phyloP scores from a whole-genome alignment of 306 rosid genomes.

The Quercus cerris region DNA sequence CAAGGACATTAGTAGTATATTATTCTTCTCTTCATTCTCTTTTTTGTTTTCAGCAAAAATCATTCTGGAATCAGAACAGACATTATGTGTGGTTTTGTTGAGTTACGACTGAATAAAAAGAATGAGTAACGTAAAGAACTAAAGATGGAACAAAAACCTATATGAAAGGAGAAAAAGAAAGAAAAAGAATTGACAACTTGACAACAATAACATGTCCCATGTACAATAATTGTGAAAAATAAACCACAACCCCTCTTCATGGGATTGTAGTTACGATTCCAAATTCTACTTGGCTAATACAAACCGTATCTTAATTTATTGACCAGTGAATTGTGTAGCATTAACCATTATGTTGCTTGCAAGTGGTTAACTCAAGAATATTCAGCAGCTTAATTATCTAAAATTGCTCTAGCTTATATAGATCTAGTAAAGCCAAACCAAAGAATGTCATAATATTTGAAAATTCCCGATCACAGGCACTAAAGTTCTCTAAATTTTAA shows the following conservation, averaged over 20 bases:
- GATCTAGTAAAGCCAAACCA: too few relatives aligned
- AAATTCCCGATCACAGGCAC: too few relatives aligned
- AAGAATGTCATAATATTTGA: too few relatives aligned
- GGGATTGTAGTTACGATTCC: constrained; percentile 28
- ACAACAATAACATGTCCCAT: constrained; percentile 1
- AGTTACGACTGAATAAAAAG: too few relatives aligned
- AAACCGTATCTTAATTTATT: background rate
- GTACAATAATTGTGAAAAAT: constrained; percentile 29
- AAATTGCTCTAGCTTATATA: too few relatives aligned
- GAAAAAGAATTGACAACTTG: background rate
- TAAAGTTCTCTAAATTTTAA: too few relatives aligned
- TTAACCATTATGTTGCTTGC: background rate
- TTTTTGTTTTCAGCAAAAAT: background rate
- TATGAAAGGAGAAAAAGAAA: constrained; percentile 16
- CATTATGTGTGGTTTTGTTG: too few relatives aligned
- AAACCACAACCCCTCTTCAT: constrained; percentile 36
- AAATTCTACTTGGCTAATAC: constrained; percentile 18
- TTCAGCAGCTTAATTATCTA: too few relatives aligned
- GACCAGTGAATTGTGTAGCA: background rate
- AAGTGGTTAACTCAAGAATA: background rate
- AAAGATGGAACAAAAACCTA: constrained; percentile 10
- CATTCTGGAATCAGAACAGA: background rate
- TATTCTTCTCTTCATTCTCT: background rate
- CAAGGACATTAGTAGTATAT: background rate
- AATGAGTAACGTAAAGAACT: background rate